Percentiles rank a stretch among this genome's conserved stretches.
Conservation (phyloP, 345 rosid species). For the Crucihimalaya himalaica region DNA sequence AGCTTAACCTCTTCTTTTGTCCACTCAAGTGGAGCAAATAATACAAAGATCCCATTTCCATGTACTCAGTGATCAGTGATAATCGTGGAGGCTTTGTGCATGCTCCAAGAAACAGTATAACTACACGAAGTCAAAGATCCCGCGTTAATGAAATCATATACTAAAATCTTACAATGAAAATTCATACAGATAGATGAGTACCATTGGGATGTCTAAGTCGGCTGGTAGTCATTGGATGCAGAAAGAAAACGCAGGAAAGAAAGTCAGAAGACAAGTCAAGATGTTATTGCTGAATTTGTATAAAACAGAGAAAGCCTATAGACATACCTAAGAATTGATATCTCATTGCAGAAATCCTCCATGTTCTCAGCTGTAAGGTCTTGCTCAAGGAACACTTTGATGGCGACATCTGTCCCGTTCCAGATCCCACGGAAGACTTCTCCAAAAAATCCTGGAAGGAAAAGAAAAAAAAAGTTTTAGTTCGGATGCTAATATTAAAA, state of each 20-base stretch:
- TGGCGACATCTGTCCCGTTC: slow-evolving; percentile 99
- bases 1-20: slow-evolving; percentile 83
- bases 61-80: slow-evolving; percentile 95
- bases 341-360: slow-evolving; percentile 99
- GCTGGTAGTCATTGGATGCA: slow-evolving; percentile 53
- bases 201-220: slow-evolving; percentile 99
- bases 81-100: slow-evolving; percentile 90
- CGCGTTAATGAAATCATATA: slow-evolving; percentile 14
- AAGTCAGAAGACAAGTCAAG: slow-evolving; percentile 43
- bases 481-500: neutral
- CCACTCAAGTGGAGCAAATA: slow-evolving; percentile 84
- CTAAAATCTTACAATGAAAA: slow-evolving; percentile 20
- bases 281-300: slow-evolving; percentile 2
- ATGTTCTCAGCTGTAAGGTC: slow-evolving; percentile 95
- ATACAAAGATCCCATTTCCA: slow-evolving; percentile 96
- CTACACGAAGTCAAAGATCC: slow-evolving; percentile 55
- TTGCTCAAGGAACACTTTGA: slow-evolving; percentile 95
- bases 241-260: slow-evolving; percentile 27
- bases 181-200: slow-evolving; percentile 41
- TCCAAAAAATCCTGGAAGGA: slow-evolving; percentile 76
- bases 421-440: slow-evolving; percentile 97
- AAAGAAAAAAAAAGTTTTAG: slow-evolving; percentile 16
- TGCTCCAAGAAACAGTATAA: slow-evolving; percentile 96
- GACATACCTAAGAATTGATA: slow-evolving; percentile 85
- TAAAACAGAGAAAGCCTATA: slow-evolving; percentile 26